phyloP scores from a whole-genome alignment of 306 rosid genomes.

The Sechiopsis laciniata region DNA sequence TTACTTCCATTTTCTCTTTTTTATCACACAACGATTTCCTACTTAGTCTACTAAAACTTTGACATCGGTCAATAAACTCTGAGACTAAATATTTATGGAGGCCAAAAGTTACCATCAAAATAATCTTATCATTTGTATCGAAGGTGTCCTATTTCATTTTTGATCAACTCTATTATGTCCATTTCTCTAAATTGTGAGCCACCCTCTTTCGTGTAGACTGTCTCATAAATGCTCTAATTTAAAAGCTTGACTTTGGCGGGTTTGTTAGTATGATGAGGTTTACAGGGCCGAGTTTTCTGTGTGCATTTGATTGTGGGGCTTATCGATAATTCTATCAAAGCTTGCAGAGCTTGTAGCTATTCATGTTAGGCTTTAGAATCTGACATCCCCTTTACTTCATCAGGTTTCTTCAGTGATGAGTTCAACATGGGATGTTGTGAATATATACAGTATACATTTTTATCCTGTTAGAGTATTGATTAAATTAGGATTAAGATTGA shows the following conservation, averaged over 20 bases:
- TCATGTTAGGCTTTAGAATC: not conserved
- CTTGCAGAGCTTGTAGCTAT: not conserved
- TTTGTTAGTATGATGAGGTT: not conserved
- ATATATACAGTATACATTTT: not conserved
- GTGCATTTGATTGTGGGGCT: not conserved
- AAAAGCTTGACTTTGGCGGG: not conserved
- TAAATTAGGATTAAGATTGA: too few species aligned
- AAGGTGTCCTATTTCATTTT: too few species aligned
- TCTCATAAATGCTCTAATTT: not conserved
- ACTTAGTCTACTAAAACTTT: not conserved
- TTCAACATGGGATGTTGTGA: not conserved
- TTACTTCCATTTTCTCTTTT: not conserved
- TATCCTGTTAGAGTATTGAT: too few species aligned
- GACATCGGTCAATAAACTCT: not conserved
- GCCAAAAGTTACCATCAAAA: not conserved
- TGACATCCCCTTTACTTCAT: not conserved
- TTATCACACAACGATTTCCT: not conserved
- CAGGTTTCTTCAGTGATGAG: not conserved
- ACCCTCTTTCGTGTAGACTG: not conserved
- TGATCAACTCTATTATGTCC: not conserved
- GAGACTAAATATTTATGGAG: not conserved
- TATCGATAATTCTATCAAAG: not conserved
- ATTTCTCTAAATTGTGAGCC: not conserved
- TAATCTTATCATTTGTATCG: not conserved
- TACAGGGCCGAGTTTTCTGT: not conserved